A percentile compares a stretch with the other conserved stretches of the same genome.
Evolutionary conservation across 2,329 filamentous ascomycete genomes (phyloP).

Genomic region (Lizonia empirigonia): DNA sequence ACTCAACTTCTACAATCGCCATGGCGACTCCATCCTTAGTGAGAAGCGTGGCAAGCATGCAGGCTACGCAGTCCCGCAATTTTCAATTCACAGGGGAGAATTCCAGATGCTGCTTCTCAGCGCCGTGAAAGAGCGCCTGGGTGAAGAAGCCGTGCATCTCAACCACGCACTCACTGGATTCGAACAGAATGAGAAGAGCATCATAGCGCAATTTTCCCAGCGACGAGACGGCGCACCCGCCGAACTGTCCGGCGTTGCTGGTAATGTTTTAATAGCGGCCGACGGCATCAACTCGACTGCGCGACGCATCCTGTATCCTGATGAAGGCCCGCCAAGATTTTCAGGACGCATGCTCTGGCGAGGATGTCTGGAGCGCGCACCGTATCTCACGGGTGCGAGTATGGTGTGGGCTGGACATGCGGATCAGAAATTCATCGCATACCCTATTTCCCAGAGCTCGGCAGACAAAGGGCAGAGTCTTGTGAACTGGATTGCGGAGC

Average conservation of each 20-base stretch:
- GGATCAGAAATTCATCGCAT: conserved; percentile 57
- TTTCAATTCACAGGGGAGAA: conserved; percentile 54
- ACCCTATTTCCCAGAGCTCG: conserved; percentile 51
- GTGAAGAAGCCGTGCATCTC: conserved; percentile 47
- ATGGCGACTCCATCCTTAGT: conserved; percentile 52
- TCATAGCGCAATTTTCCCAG: conserved; percentile 49
- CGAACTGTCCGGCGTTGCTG: conserved; percentile 37
- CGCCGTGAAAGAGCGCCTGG: conserved; percentile 51
- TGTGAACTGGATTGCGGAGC: conserved; percentile 56
- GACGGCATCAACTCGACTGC: conserved; percentile 56
- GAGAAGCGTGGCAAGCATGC: conserved; percentile 51
- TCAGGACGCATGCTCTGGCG: conserved; percentile 56
- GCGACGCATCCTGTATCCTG: conserved; percentile 50
- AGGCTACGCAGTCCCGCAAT: conserved; percentile 53
- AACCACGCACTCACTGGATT: conserved; percentile 49
- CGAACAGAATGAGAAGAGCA: conserved; percentile 43
- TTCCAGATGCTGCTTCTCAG: conserved; percentile 54
- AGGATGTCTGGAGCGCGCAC: conserved; percentile 50
- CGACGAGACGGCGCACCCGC: conserved; percentile 34
- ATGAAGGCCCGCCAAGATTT: conserved; percentile 54
- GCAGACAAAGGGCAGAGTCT: conserved; percentile 47
- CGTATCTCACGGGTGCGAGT: conserved; percentile 51
- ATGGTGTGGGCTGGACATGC: conserved; percentile 57
- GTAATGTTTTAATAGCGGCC: conserved; percentile 49
- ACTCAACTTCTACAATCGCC: conserved; percentile 54